Conservation (phyloP, 495 filamentous ascomycete species). For the Neurospora sp. region DNA sequence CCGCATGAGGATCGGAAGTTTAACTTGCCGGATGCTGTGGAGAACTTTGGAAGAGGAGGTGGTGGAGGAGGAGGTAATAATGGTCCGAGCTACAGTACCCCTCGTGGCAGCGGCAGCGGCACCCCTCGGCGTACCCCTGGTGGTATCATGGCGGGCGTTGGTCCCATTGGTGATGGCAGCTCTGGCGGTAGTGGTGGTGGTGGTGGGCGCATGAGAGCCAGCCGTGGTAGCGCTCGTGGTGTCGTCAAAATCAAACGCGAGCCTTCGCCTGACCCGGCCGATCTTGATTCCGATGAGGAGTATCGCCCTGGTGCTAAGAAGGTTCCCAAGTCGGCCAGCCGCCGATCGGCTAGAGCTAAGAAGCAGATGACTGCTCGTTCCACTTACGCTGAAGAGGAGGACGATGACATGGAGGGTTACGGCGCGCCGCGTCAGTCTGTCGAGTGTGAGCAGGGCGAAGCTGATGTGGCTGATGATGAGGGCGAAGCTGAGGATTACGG, state of each 20-base stretch:
- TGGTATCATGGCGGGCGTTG: not conserved
- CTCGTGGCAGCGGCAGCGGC: not conserved
- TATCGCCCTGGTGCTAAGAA: not conserved
- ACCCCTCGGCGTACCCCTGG: not conserved
- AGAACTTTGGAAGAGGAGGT: not conserved
- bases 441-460: not conserved
- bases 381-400: slow-evolving; percentile 1
- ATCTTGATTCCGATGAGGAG: slow-evolving; percentile 2
- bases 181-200: not conserved
- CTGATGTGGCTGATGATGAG: slow-evolving; percentile 2
- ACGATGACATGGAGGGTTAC: not conserved
- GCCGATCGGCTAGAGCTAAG: slow-evolving; percentile 1
- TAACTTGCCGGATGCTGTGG: slow-evolving; percentile 14
- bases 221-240: not conserved
- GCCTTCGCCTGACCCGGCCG: slow-evolving; percentile 3
- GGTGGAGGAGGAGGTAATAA: not conserved
- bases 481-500: not conserved
- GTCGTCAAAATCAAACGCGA: not conserved
- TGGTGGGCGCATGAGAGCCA: not conserved
- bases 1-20: slow-evolving; percentile 16
- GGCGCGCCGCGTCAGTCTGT: not conserved
- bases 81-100: not conserved
- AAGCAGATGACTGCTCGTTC: not conserved
- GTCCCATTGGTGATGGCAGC: not conserved
- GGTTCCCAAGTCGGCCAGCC: not conserved